Evolutionary conservation across 2,329 filamentous ascomycete genomes (phyloP), one percentile per base, ranked within the genome.

Genomic region (Ampelomyces quisqualis): DNA sequence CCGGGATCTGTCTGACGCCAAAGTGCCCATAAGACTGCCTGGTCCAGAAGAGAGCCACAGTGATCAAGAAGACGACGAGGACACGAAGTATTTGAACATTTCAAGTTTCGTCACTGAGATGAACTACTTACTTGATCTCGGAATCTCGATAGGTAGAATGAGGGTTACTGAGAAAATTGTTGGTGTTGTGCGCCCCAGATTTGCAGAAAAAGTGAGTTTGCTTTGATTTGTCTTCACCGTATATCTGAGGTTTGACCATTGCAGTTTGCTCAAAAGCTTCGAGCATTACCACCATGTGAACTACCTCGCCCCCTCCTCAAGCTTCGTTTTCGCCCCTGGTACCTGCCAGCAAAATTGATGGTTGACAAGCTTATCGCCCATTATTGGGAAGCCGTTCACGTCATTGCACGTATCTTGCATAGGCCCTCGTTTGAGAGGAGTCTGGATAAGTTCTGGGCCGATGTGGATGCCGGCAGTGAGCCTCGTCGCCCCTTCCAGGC

Each of bases 141-240:
- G 86, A 2, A 79, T 89, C 43, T 77, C 78, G 49, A 75, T 90
- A 45, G 86, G 86, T 1, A 85, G 80, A 62, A 79, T 89, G 76
- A 79, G 75, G 43, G 81, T 90, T 45, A 88, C 84, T 2, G 86
- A 90, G 58, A 76, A 85, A 24, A 80, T 90, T 49, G 86, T 86
- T 11, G 85, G 85, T 1, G 78, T 86, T 51, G 82, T 86, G 29
- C 74, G 85, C 31, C 85, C 86, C 2, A 81, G 82, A 53, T 76
- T 90, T 42, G 77, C 79, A 3, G 82, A 88, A 64, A 85, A 89
- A 73, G 80, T 86, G 71, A 49, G 71, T 59, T 14, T 34, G n/a
- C n/a, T n/a, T n/a, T n/a, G n/a, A 24, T 11, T 21, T 6, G 19
- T 13, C 20, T n/a, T 2, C 13, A 29, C 20, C 15, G 19, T 15